Percentiles rank a stretch among this genome's conserved stretches.
phyloP scores from a whole-genome alignment of 805 yeast genomes.

The Candida awuae region DNA sequence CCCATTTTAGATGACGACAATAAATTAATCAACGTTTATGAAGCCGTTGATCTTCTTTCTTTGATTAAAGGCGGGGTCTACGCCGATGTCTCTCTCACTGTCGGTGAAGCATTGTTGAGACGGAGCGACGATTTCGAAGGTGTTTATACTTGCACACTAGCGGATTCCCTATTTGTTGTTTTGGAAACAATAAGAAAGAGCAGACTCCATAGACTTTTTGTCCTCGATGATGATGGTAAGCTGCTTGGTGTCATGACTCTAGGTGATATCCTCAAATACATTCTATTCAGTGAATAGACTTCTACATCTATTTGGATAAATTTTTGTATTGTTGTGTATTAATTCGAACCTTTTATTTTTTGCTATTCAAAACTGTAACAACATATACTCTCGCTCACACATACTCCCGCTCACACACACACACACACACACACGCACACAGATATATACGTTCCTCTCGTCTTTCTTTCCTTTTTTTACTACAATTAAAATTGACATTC shows the following conservation, averaged over 20 bases:
- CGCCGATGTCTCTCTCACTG: conserved; percentile 80
- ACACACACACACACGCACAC: no score
- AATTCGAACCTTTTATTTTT: not conserved
- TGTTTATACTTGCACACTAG: conserved; percentile 86
- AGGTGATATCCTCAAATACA: conserved; percentile 82
- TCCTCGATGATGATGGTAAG: conserved; percentile 76
- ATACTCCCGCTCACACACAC: no score
- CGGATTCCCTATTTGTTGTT: conserved; percentile 79
- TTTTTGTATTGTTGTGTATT: not conserved
- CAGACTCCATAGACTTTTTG: conserved; percentile 83
- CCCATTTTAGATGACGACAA: conserved; percentile 76
- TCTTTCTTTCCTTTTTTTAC: no score
- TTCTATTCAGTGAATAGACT: conserved; percentile 36
- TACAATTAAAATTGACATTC: no score
- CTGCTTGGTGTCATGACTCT: conserved; percentile 80
- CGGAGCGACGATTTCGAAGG: conserved; percentile 96
- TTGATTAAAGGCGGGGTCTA: conserved; percentile 91
- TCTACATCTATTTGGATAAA: not conserved
- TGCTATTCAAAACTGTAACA: not conserved
- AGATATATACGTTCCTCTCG: no score
- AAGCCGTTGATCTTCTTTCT: conserved; percentile 90
- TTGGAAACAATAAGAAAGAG: conserved; percentile 90
- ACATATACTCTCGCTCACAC: no score
- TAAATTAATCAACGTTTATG: conserved; percentile 80
- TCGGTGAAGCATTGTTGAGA: conserved; percentile 92